Evolutionary conservation across 352 stramenopile species (phyloP), one percentile per base, ranked within the genome.

Genomic region (Phytophthora hybrid): DNA sequence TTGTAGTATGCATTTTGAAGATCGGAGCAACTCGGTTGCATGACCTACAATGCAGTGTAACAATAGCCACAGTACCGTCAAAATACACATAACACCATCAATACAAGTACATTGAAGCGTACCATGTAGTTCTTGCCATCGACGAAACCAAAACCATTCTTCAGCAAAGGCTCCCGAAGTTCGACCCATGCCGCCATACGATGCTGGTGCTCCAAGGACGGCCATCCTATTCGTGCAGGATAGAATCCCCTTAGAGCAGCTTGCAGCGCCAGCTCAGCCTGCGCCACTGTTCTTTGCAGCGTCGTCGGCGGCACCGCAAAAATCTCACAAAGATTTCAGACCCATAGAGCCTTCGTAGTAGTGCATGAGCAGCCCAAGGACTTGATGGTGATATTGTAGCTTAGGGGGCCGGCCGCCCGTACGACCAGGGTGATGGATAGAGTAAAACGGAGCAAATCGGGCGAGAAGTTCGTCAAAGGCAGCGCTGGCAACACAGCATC

Each of bases 91-190:
- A 18, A 44, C 37, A 44, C 18, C 37, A 18, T 13, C 37, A 44
- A 44, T 18, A 46, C n/a, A 9, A 47, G n/a, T 29, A 21, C 1
- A 10, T 47, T 47, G 5, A 26, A 29, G 2, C 11, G 10, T 37
- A 52, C 56, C 21, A n/a, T 23, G 29, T 62, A 62, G 19, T 34
- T 62, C n/a, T 62, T 52, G 26, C 56, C 19, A 34, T 62, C 56
- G 3, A 34, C 56, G 11, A 52, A 37, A 10, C 56, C 56, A 21
- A 52, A 62, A 1, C 53, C 19, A 37, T 62, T 62, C 21, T 52
- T 37, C 10, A 62, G 21, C 56, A 52, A 16, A 6, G 56, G 56
- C 13, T 52, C 37, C 2, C 37, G 32, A 21, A 11, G 13, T 19
- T 62, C 34, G 18, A 62, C 56, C 56, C 56, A 62, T 3, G 19